A percentile compares a stretch with the other conserved stretches of the same genome.
Evolutionary conservation across 805 yeast genomes (phyloP).

Genomic region (Wickerhamiella dianesei): DNA sequence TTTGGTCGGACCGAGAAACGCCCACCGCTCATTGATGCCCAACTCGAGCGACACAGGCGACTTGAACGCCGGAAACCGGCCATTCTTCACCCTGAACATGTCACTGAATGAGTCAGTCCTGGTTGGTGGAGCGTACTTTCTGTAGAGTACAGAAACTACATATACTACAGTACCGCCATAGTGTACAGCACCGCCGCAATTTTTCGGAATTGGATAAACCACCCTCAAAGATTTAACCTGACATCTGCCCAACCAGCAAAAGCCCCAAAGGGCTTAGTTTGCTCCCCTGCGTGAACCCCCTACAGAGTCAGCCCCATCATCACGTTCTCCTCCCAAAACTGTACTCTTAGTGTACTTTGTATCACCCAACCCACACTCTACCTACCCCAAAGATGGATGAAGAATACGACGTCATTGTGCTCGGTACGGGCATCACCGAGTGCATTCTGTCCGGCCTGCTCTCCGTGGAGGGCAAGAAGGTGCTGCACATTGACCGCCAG

Average conservation of each 20-base stretch:
- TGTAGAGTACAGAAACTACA: too few relatives aligned
- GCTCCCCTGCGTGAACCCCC: neutral
- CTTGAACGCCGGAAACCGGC: slow-evolving; percentile 22
- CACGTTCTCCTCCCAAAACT: too few relatives aligned
- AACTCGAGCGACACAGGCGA: slow-evolving; percentile 33
- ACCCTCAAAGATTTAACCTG: too few relatives aligned
- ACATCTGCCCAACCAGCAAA: too few relatives aligned
- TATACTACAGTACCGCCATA: too few relatives aligned
- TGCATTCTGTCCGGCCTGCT: slow-evolving; percentile 87
- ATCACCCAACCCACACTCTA: neutral
- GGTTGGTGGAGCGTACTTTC: neutral
- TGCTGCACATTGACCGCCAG: slow-evolving; percentile 89
- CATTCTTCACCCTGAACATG: slow-evolving; percentile 12
- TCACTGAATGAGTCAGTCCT: slow-evolving; percentile 5
- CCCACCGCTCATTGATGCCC: slow-evolving; percentile 34
- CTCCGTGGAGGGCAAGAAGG: slow-evolving; percentile 97
- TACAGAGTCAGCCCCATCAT: neutral
- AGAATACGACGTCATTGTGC: slow-evolving; percentile 89
- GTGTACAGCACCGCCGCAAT: too few relatives aligned
- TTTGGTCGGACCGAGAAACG: slow-evolving; percentile 43
- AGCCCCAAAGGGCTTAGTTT: too few relatives aligned
- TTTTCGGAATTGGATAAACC: too few relatives aligned
- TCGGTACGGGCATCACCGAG: slow-evolving; percentile 92
- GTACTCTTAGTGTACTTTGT: neutral
- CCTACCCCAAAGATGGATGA: too few relatives aligned